Percentiles rank a stretch among this genome's conserved stretches.
These are phyloP conservation scores for Helicosporidium sp. DNA, from an alignment of 139 green algal genomes.

Conservation along the genomic window DNA sequence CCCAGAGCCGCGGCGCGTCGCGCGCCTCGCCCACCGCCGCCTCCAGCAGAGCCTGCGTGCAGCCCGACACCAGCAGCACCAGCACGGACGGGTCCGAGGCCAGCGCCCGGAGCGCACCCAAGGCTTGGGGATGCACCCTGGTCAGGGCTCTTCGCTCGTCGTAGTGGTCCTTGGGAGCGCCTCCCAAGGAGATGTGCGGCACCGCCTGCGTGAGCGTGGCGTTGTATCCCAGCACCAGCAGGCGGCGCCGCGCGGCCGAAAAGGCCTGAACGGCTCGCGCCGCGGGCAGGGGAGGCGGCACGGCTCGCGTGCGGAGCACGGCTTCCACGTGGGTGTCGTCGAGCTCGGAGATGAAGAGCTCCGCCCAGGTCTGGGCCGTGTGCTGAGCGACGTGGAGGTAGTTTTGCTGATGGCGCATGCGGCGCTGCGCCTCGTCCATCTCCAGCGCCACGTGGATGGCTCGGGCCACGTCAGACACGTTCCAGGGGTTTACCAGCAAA, in stretches of 20 bases:
- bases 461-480: conserved; percentile 76
- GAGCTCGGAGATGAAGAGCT: conserved; percentile 94
- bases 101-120: background rate
- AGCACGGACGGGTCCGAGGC: conserved; percentile 1
- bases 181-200: too few relatives aligned
- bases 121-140: background rate
- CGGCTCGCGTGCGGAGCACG: conserved; percentile 64
- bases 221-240: conserved; percentile 92
- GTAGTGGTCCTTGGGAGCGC: conserved; percentile 61
- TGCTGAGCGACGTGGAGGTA: conserved; percentile 84
- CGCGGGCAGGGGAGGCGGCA: conserved; percentile 48
- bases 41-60: conserved; percentile 45
- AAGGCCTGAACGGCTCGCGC: conserved; percentile 35
- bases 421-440: conserved; percentile 63
- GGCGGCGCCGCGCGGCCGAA: conserved; percentile 17
- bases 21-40: conserved; percentile 55
- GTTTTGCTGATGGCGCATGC: conserved; percentile 82
- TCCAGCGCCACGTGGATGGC: conserved; percentile 70
- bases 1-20: conserved; percentile 71
- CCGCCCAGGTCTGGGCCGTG: conserved; percentile 81
- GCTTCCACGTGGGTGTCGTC: conserved; percentile 97
- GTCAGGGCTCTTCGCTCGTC: conserved; percentile 33
- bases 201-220: conserved; percentile 75
- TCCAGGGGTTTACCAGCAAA: conserved; percentile 97
- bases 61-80: conserved; percentile 70